Percentiles rank a stretch among this genome's conserved stretches.
Evolutionary conservation across 2,329 filamentous ascomycete genomes (phyloP).

Genomic region (Aureobasidium lini): DNA sequence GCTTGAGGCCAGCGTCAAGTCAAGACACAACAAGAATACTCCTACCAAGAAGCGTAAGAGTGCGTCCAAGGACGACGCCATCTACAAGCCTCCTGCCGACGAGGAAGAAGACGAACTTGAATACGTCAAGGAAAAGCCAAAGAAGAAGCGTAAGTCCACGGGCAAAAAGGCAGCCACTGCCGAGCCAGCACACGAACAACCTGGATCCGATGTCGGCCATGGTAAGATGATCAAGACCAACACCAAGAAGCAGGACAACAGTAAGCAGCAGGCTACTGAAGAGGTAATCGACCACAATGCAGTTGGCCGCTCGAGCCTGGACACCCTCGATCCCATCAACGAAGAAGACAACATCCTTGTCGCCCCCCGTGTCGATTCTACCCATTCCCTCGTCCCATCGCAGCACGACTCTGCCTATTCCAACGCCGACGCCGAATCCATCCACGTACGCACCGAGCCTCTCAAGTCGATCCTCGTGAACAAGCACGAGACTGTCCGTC

Average conservation of each 20-base stretch:
- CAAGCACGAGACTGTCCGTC: conserved; percentile 23
- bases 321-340: conserved; percentile 27
- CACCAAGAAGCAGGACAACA: conserved; percentile 4
- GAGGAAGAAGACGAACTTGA: conserved; percentile 12
- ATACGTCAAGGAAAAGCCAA: conserved; percentile 16
- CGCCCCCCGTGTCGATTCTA: neutral
- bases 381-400: conserved; percentile 2
- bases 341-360: conserved; percentile 22
- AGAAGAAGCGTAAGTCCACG: conserved; percentile 19
- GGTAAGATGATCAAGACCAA: conserved; percentile 18
- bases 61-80: conserved; percentile 23
- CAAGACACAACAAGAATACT: neutral
- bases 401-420: conserved; percentile 8
- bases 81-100: conserved; percentile 22
- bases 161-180: conserved; percentile 6
- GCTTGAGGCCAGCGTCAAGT: conserved; percentile 21
- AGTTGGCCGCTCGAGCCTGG: conserved; percentile 18
- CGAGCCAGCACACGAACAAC: conserved; percentile 14
- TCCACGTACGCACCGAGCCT: conserved; percentile 21
- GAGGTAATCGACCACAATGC: neutral
- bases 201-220: conserved; percentile 23
- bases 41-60: conserved; percentile 33
- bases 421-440: conserved; percentile 10
- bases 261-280: neutral
- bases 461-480: conserved; percentile 22